Evolutionary conservation across 768 basidiomycete species (phyloP).

Genomic region (Suillus alpinus): DNA sequence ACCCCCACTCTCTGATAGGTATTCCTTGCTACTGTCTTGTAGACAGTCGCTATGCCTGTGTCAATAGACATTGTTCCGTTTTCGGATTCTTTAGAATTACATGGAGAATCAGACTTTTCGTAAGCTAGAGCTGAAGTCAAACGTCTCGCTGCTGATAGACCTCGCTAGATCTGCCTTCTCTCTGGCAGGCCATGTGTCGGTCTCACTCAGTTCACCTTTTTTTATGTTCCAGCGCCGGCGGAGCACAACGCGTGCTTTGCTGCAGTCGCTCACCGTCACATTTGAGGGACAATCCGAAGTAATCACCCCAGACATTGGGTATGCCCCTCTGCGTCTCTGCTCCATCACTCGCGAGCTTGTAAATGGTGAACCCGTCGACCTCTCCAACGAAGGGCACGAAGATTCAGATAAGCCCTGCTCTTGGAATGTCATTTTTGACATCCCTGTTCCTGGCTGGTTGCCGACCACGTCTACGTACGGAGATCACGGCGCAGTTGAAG

Average conservation of each 20-base stretch:
- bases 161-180: conserved; percentile 75
- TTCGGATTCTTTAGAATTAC: conserved; percentile 59
- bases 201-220: conserved; percentile 57
- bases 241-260: conserved; percentile 47
- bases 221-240: conserved; percentile 53
- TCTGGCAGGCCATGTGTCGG: conserved; percentile 74
- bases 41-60: conserved; percentile 52
- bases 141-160: conserved; percentile 12
- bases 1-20: conserved; percentile 12
- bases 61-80: conserved; percentile 62
- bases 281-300: conserved; percentile 89
- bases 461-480: conserved; percentile 59
- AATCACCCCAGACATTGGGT: conserved; percentile 60
- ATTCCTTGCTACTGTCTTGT: conserved; percentile 14
- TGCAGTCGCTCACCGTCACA: conserved; percentile 69
- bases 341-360: conserved; percentile 60
- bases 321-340: conserved; percentile 67
- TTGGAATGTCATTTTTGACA: conserved; percentile 80
- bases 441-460: conserved; percentile 89
- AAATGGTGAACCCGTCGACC: conserved; percentile 47
- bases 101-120: conserved; percentile 64
- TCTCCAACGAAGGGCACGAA: conserved; percentile 65
- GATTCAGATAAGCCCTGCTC: conserved; percentile 49
- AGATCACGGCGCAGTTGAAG: conserved; percentile 34
- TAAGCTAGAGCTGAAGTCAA: conserved; percentile 34